Evolutionary conservation across 106 monocot genomes (phyloP).

Genomic region (Allium fistulosum): DNA sequence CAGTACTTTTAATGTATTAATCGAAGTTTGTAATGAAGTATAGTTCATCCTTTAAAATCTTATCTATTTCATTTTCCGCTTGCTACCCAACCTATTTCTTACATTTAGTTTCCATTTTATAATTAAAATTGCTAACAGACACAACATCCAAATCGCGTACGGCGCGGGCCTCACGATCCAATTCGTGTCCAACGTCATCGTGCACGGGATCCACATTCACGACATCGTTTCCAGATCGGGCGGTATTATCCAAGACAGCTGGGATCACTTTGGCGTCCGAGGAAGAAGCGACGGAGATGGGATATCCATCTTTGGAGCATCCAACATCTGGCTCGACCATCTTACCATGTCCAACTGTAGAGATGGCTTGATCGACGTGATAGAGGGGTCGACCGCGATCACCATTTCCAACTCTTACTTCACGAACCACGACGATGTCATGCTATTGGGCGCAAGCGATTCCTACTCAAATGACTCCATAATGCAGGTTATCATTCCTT

Average conservation of each 20-base stretch:
- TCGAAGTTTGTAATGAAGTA: too few relatives aligned
- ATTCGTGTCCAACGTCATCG: constrained; percentile 46
- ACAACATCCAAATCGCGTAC: constrained; percentile 48
- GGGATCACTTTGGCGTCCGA: constrained; percentile 25
- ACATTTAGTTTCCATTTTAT: too few relatives aligned
- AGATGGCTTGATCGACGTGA: constrained; percentile 30
- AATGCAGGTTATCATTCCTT: constrained; percentile 11
- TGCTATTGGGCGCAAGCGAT: constrained; percentile 48
- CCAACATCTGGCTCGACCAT: constrained; percentile 67
- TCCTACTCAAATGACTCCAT: constrained; percentile 8
- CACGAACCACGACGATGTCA: constrained; percentile 41
- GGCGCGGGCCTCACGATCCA: constrained; percentile 63
- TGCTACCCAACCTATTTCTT: too few relatives aligned
- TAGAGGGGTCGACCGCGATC: constrained; percentile 45
- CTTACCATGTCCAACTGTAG: not conserved
- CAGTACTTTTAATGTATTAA: too few relatives aligned
- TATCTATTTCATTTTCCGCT: too few relatives aligned
- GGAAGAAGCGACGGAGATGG: constrained; percentile 56
- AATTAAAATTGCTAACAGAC: not conserved
- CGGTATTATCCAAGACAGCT: constrained; percentile 38
- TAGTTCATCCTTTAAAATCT: too few relatives aligned
- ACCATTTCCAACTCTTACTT: constrained; percentile 57
- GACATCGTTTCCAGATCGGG: constrained; percentile 25
- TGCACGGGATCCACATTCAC: constrained; percentile 66
- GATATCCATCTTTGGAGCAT: constrained; percentile 39